phyloP scores from a whole-genome alignment of 2,329 filamentous ascomycete species.

The Arthrobotrys iridis region DNA sequence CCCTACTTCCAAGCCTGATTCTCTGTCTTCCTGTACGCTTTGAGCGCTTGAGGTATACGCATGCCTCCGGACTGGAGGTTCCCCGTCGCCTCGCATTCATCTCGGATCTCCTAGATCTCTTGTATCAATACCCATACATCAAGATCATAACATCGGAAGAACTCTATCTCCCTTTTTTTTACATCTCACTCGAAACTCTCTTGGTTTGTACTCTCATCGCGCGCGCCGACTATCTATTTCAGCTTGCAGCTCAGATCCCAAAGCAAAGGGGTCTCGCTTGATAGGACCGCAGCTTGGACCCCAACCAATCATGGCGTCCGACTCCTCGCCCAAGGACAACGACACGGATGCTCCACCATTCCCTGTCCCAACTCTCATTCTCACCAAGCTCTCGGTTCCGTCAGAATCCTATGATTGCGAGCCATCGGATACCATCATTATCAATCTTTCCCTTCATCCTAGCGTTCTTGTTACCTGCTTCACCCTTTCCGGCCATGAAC shows the following conservation, averaged over 20 bases:
- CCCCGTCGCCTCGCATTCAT: background rate
- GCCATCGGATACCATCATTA: constrained; percentile 44
- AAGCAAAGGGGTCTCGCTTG: constrained; percentile 26
- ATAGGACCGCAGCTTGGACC: constrained; percentile 21
- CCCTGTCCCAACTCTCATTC: constrained; percentile 38
- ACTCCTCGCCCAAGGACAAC: constrained; percentile 8
- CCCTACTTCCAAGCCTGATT: background rate
- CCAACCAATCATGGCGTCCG: constrained; percentile 40
- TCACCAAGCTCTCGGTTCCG: constrained; percentile 48
- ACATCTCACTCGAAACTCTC: background rate
- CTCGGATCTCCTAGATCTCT: constrained; percentile 7
- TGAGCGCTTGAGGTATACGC: background rate
- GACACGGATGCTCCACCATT: constrained; percentile 21
- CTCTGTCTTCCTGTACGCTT: constrained; percentile 3
- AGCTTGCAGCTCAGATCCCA: constrained; percentile 26
- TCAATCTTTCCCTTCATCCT: constrained; percentile 41
- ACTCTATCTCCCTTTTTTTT: background rate
- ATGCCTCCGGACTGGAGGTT: background rate
- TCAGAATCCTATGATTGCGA: constrained; percentile 28
- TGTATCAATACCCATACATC: background rate
- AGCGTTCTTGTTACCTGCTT: constrained; percentile 48
- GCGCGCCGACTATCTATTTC: background rate
- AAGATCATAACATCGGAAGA: background rate
- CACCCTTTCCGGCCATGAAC: constrained; percentile 43
- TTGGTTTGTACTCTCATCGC: background rate